Percentiles rank a stretch among this genome's conserved stretches.
Conservation (phyloP, 2,329 filamentous ascomycete species). For the Sclerotinia nivalis region DNA sequence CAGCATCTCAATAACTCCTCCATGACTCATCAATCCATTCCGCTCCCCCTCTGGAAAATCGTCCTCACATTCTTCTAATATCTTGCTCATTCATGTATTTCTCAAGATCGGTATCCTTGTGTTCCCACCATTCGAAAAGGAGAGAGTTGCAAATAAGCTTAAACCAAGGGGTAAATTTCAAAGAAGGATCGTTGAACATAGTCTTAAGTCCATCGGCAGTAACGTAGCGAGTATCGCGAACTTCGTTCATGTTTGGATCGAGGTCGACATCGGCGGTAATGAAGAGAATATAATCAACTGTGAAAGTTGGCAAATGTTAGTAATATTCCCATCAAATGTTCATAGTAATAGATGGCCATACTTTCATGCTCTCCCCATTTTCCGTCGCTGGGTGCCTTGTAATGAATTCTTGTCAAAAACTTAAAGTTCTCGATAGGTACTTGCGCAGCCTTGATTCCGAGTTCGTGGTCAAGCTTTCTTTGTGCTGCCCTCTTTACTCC, state of each 20-base stretch:
- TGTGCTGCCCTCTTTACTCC: slow-evolving; percentile 91
- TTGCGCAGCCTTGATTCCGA: slow-evolving; percentile 86
- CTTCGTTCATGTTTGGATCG: slow-evolving; percentile 82
- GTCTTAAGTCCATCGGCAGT: slow-evolving; percentile 76
- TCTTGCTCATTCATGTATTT: slow-evolving; percentile 83
- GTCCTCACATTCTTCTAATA: slow-evolving; percentile 75
- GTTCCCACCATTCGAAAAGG: slow-evolving; percentile 97
- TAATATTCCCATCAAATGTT: slow-evolving; percentile 23
- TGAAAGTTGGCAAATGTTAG: slow-evolving; percentile 8
- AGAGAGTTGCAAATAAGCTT: slow-evolving; percentile 97
- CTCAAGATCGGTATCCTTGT: slow-evolving; percentile 77
- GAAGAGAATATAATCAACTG: slow-evolving; percentile 98
- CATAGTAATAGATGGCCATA: slow-evolving; percentile 50
- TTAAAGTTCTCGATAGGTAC: slow-evolving; percentile 89
- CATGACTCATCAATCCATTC: slow-evolving; percentile 12
- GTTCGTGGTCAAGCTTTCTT: slow-evolving; percentile 90
- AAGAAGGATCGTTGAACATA: slow-evolving; percentile 76
- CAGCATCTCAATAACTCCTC: slow-evolving; percentile 16
- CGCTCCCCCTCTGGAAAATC: not conserved
- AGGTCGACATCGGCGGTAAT: slow-evolving; percentile 92
- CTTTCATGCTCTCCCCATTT: slow-evolving; percentile 99
- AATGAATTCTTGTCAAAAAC: slow-evolving; percentile 96
- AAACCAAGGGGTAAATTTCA: slow-evolving; percentile 98
- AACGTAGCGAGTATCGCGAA: slow-evolving; percentile 81
- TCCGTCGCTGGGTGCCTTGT: slow-evolving; percentile 93